Base-by-base conservation (phyloP, 805 yeast species). In the Kockiozyma suomiensis region DNA sequence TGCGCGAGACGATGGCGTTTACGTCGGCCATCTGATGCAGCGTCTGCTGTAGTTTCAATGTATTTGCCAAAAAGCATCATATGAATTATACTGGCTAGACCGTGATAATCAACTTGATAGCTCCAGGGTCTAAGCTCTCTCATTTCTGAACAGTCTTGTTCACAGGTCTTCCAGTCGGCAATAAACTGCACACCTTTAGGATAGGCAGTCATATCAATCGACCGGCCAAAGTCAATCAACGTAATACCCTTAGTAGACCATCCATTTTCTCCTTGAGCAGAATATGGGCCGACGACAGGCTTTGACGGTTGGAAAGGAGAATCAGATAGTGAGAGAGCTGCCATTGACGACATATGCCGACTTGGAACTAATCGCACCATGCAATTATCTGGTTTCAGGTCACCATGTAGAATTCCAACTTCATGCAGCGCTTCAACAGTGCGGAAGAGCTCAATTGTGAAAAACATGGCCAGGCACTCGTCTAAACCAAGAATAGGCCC, bases 301-400 rank as follows among this genome's bases (percentile, higher is more conserved):
- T 42, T 47, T 5, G 43, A 25, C 12, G 37, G 30, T 37, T 42
- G 30, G 10, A 32, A 25, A 5, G 32, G 13, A 10, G 54, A 26
- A n/a, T 45, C 55, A 17, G 48, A 23, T 10, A 62, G 45, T 10
- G 65, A 58, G 13, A 61, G 47, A 10, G 55, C 50, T 8, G 55
- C 62, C 50, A 52, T 51, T 13, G 68, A 42, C 15, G 35, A 25
- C 37, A 53, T 56, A 41, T 58, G 65, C 52, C 48, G 58, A 52
- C 0, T 60, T 64, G 28, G 68, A 58, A 75, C 74, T 42, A 87
- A 77, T 41, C 87, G 73, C 0, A 90, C 69, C 96, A 91, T 87
- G 65, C 94, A 88, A 70, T 90, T 91, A 64, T 88, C 96, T 0
- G 96, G 86, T 69, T 87, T 88, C 55, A 91, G 72, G 70, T 91